phyloP scores from a whole-genome alignment of 2,329 filamentous ascomycete genomes.

The Septoria linicola region DNA sequence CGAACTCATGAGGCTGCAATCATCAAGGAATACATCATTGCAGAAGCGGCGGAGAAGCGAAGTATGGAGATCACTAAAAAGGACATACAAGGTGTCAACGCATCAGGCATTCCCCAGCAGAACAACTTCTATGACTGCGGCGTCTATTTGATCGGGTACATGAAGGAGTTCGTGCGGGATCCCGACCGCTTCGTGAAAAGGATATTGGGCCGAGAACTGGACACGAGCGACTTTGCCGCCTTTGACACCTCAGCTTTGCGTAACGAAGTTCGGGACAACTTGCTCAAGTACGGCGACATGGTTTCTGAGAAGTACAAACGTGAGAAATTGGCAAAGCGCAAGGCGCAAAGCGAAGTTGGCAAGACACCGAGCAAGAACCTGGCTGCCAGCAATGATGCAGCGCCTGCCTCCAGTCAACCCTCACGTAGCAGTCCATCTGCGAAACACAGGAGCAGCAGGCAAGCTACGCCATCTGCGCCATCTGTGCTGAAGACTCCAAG shows the following conservation, averaged over 20 bases:
- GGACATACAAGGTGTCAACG: slow-evolving; percentile 62
- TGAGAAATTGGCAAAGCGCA: slow-evolving; percentile 19
- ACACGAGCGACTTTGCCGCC: slow-evolving; percentile 55
- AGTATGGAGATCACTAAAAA: slow-evolving; percentile 48
- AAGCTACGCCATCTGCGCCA: too few relatives aligned
- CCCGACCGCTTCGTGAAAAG: slow-evolving; percentile 69
- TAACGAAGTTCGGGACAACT: slow-evolving; percentile 61
- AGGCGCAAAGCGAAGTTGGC: slow-evolving; percentile 5
- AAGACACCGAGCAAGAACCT: not conserved
- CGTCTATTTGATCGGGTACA: slow-evolving; percentile 79
- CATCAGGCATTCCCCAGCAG: slow-evolving; percentile 74
- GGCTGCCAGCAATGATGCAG: not conserved
- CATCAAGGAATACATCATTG: slow-evolving; percentile 73
- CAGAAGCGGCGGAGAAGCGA: slow-evolving; percentile 69
- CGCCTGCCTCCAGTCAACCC: slow-evolving; percentile 5
- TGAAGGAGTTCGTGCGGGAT: slow-evolving; percentile 74
- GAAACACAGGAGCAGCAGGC: not conserved
- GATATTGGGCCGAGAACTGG: slow-evolving; percentile 65
- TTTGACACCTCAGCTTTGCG: slow-evolving; percentile 61
- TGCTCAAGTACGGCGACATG: slow-evolving; percentile 62
- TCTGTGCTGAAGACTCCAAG: not conserved
- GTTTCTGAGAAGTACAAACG: slow-evolving; percentile 51
- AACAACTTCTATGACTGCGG: slow-evolving; percentile 87
- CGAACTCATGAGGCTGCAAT: slow-evolving; percentile 65
- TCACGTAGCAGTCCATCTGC: not conserved